phyloP scores from a whole-genome alignment of 2,329 filamentous ascomycete species.

The Alternaria hordeiaustralica region DNA sequence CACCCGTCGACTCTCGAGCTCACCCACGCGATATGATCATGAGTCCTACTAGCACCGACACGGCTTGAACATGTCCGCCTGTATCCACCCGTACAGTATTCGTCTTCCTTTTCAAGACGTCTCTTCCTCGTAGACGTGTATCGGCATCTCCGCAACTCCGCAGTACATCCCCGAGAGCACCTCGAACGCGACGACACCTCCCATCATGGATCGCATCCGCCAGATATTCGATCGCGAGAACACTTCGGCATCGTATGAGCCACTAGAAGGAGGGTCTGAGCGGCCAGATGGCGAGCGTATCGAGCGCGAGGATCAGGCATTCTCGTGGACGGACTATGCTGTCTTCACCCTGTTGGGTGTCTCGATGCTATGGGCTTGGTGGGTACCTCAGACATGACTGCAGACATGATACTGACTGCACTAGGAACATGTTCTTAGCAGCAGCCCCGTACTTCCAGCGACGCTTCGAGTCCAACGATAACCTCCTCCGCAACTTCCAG shows the following conservation, averaged over 20 bases:
- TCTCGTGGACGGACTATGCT: slow-evolving; percentile 85
- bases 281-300: slow-evolving; percentile 43
- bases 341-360: slow-evolving; percentile 87
- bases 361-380: slow-evolving; percentile 98
- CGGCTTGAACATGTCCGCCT: slow-evolving; percentile 32
- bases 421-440: slow-evolving; percentile 97
- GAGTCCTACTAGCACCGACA: slow-evolving; percentile 11
- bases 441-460: slow-evolving; percentile 90
- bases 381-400: slow-evolving; percentile 40
- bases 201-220: slow-evolving; percentile 46
- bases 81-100: background rate
- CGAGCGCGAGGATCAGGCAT: slow-evolving; percentile 50
- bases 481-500: slow-evolving; percentile 83
- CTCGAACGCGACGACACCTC: slow-evolving; percentile 3
- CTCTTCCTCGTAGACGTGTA: slow-evolving; percentile 15
- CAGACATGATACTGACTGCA: slow-evolving; percentile 16
- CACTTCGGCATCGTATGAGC: slow-evolving; percentile 44
- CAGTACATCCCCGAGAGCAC: slow-evolving; percentile 8
- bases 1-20: slow-evolving; percentile 3
- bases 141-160: slow-evolving; percentile 1
- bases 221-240: slow-evolving; percentile 37
- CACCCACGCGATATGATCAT: slow-evolving; percentile 26
- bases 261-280: slow-evolving; percentile 47
- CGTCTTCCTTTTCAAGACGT: slow-evolving; percentile 4
- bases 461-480: slow-evolving; percentile 74